A percentile compares a stretch with the other conserved stretches of the same genome.
phyloP scores from a whole-genome alignment of 208 protist species.

The Leptomonas pyrrhocoris region DNA sequence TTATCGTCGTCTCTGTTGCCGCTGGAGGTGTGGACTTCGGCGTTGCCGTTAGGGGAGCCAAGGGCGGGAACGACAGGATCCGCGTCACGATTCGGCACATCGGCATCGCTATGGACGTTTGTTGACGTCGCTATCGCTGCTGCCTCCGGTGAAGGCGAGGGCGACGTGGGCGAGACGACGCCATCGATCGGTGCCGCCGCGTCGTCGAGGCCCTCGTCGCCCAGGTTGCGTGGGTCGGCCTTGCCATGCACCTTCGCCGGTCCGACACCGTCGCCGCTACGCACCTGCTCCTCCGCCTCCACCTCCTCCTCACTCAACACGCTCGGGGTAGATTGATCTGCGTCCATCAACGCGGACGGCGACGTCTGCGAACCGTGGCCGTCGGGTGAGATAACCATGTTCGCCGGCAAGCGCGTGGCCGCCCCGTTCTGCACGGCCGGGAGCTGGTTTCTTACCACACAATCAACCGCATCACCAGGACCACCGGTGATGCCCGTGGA shows the following conservation, averaged over 20 bases:
- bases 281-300: constrained; percentile 12
- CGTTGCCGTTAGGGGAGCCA: not conserved
- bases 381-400: not conserved
- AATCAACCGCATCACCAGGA: not conserved
- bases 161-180: not conserved
- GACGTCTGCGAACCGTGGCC: constrained; percentile 8
- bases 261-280: not conserved
- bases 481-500: no score
- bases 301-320: constrained; percentile 55
- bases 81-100: not conserved
- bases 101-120: no score
- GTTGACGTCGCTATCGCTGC: not conserved
- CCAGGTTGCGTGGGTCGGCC: constrained; percentile 23
- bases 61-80: not conserved
- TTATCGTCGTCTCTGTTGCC: not conserved
- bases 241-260: not conserved
- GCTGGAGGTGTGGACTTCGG: not conserved
- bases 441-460: not conserved
- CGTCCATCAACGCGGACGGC: constrained; percentile 16
- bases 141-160: constrained; percentile 11
- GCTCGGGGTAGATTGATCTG: constrained; percentile 65
- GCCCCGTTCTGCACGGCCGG: not conserved
- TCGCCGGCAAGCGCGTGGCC: constrained; percentile 5
- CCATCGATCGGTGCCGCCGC: not conserved
- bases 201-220: constrained; percentile 19